Evolutionary conservation across 257 asterid genomes (phyloP).

Genomic region (Apocynum venetum): DNA sequence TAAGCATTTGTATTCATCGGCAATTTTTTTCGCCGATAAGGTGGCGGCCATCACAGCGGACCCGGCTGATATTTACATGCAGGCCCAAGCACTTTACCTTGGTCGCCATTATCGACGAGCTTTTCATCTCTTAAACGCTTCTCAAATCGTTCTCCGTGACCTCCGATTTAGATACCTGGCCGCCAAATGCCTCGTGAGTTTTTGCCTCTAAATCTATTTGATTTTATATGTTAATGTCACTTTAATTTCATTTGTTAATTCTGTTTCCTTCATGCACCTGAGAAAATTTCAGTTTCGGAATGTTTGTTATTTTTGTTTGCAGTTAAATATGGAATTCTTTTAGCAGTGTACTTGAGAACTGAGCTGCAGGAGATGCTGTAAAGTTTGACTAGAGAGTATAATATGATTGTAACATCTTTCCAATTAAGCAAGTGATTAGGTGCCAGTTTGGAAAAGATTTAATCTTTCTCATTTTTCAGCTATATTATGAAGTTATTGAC

Average conservation of each 20-base stretch:
- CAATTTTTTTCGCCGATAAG: conserved; percentile 94
- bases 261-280: background rate
- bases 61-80: conserved; percentile 97
- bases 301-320: background rate
- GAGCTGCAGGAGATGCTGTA: background rate
- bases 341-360: background rate
- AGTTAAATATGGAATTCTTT: background rate
- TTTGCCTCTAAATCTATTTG: background rate
- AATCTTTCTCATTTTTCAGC: background rate
- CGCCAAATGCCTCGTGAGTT: conserved; percentile 88
- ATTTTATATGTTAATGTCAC: background rate
- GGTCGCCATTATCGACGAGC: conserved; percentile 96
- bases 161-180: conserved; percentile 97
- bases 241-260: background rate
- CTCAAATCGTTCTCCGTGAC: conserved; percentile 95
- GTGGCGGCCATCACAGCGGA: conserved; percentile 95
- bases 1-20: conserved; percentile 95
- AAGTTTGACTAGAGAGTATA: background rate
- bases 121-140: conserved; percentile 91
- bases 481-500: background rate
- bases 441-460: background rate
- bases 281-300: background rate
- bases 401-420: background rate
- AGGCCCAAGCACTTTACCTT: conserved; percentile 95
- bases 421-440: background rate